Percentiles rank a stretch among this genome's conserved stretches.
phyloP scores from a whole-genome alignment of 495 filamentous ascomycete species.

The Cercophora sp. region DNA sequence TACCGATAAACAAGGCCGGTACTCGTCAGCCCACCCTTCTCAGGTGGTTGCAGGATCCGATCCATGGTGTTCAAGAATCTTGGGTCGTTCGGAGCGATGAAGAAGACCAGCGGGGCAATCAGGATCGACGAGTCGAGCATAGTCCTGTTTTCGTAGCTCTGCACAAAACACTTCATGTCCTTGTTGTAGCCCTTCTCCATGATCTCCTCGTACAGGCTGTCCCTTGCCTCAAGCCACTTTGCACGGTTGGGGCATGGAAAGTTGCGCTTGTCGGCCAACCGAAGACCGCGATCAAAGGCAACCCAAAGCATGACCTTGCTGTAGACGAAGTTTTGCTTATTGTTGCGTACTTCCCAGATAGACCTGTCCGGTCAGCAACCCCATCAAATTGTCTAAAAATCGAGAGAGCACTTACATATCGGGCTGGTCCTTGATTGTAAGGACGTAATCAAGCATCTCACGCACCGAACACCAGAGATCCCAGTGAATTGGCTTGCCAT shows the following conservation, averaged over 20 bases:
- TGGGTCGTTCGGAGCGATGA: slow-evolving; percentile 69
- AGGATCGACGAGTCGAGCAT: slow-evolving; percentile 66
- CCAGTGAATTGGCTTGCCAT: slow-evolving; percentile 68
- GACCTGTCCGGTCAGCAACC: no score
- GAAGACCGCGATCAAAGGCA: slow-evolving; percentile 65
- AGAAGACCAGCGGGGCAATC: slow-evolving; percentile 71
- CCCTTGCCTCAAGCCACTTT: slow-evolving; percentile 58
- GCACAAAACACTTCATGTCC: slow-evolving; percentile 61
- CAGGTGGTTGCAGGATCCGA: slow-evolving; percentile 59
- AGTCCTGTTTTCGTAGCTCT: slow-evolving; percentile 65
- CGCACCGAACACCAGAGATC: slow-evolving; percentile 54
- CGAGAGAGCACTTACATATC: slow-evolving; percentile 48
- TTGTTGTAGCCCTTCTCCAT: slow-evolving; percentile 66
- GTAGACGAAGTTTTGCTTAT: slow-evolving; percentile 69
- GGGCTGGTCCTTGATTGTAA: slow-evolving; percentile 52
- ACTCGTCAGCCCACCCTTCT: slow-evolving; percentile 68
- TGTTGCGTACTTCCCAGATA: slow-evolving; percentile 72
- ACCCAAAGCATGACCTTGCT: slow-evolving; percentile 77
- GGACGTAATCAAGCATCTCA: slow-evolving; percentile 43
- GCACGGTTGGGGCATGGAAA: slow-evolving; percentile 64
- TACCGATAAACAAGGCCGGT: slow-evolving; percentile 70
- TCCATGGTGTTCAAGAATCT: slow-evolving; percentile 66
- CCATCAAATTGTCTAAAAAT: not conserved
- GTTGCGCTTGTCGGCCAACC: slow-evolving; percentile 64
- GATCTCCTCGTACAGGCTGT: slow-evolving; percentile 65